Evolutionary conservation across 2,329 filamentous ascomycete genomes (phyloP), one percentile per base, ranked within the genome.

Genomic region (Setomelanomma holmii): DNA sequence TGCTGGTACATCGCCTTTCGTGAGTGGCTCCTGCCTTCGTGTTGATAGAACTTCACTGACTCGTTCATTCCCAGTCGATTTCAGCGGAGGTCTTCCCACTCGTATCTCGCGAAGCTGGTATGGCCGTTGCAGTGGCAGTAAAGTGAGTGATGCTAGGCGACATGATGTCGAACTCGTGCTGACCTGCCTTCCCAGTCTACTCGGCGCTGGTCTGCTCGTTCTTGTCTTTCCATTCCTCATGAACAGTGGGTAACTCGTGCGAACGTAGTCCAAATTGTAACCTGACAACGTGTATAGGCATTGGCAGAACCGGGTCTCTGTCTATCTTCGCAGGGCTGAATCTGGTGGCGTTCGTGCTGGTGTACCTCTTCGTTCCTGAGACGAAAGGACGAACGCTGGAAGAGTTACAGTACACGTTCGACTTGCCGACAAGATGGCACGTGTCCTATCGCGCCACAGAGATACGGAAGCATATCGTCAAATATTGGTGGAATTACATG

Each of bases 201-300:
- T 72, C 33, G 77, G 71, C 57, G 74, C 74, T 7, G 68, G 74
- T 2, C 55, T 75, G 6, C 58, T 77, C 22, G 71, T 67, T 1
- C 58, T 77, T 11, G 72, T 72, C 2, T 76, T 75, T 46, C 73
- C 73, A 2, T 59, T 66, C 4, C 58, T 76, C 19, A 63, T 77
- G 34, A 53, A 62, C 19, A 56, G 39, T 40, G 14, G 21, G 36
- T 21, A n/a, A 12, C 14, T 21, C 8, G 17, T 30, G 27, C 27
- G 10, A 30, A 3, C 10, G 10, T 30, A 30, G 10, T 10, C 14
- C 10, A 6, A 6, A 30, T 30, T 6, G 27, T 14, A 30, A 10
- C 10, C 27, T 30, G 5, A 30, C 10, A 30, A 6, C 14, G 3
- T 30, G 10, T 14, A 8, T 40, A 40, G 36, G 55, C 1, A 66